A percentile compares a stretch with the other conserved stretches of the same genome.
Conservation (phyloP, 2,329 filamentous ascomycete species). For the Fusarium penzigii region DNA sequence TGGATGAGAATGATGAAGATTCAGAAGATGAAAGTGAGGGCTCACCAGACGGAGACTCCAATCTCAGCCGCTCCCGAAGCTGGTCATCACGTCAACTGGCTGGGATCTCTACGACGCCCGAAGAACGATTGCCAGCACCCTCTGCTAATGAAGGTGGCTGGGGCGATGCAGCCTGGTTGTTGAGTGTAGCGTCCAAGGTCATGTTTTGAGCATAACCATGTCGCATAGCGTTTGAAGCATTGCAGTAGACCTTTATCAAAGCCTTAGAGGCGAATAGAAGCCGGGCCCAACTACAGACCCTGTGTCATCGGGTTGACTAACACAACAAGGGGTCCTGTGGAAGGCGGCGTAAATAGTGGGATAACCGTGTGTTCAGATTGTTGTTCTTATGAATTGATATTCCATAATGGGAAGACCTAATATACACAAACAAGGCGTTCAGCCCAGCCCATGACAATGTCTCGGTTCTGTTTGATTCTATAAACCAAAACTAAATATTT, state of each 20-base stretch:
- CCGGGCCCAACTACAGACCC: neutral
- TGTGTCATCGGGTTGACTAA: neutral
- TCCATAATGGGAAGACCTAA: neutral
- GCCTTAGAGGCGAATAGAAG: conserved; percentile 1
- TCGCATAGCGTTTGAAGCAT: neutral
- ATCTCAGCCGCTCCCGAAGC: conserved; percentile 31
- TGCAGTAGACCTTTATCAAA: conserved; percentile 6
- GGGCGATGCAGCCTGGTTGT: conserved; percentile 68
- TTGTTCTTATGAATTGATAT: neutral
- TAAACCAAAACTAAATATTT: too few relatives aligned
- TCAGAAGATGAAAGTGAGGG: conserved; percentile 44
- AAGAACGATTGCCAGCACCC: conserved; percentile 49
- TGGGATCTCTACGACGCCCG: conserved; percentile 41
- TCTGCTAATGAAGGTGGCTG: conserved; percentile 60
- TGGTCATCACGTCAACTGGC: conserved; percentile 42
- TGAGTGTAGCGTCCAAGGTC: conserved; percentile 65
- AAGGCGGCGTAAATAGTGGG: conserved; percentile 8
- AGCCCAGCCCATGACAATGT: too few relatives aligned
- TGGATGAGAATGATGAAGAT: conserved; percentile 60
- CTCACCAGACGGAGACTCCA: conserved; percentile 29
- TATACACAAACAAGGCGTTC: neutral
- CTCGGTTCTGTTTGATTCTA: too few relatives aligned
- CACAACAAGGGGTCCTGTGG: neutral
- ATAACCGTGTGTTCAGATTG: conserved; percentile 9
- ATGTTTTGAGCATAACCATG: conserved; percentile 45